These are phyloP conservation scores for Wickerhamiella lipophila DNA, from an alignment of 805 yeast genomes.

Conservation along the genomic window DNA sequence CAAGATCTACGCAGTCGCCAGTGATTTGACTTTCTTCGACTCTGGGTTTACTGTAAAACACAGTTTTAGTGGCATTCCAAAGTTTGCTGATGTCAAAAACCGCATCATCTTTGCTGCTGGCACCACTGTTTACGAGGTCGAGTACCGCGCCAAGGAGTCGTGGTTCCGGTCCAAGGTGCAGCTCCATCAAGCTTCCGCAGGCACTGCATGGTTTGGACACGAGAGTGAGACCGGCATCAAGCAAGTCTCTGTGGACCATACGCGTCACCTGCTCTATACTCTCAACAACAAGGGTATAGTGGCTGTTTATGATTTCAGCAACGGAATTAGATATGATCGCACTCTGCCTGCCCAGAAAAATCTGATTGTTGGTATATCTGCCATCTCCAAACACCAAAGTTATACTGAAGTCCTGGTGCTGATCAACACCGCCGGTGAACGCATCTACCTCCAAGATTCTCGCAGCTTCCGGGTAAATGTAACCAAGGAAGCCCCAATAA, in stretches of 20 bases:
- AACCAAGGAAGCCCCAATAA: not conserved
- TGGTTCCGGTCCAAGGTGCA: constrained; percentile 76
- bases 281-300: constrained; percentile 26
- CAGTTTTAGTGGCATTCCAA: constrained; percentile 14
- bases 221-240: constrained; percentile 41
- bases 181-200: constrained; percentile 19
- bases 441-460: constrained; percentile 17
- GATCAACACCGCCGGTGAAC: constrained; percentile 17
- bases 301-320: not conserved
- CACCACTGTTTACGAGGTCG: constrained; percentile 69
- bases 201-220: constrained; percentile 22
- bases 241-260: constrained; percentile 60
- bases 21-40: constrained; percentile 57
- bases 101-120: constrained; percentile 85
- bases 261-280: constrained; percentile 66
- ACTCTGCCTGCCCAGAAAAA: not conserved
- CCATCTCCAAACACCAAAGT: constrained; percentile 10
- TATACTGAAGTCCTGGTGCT: constrained; percentile 16
- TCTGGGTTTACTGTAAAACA: constrained; percentile 73
- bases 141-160: constrained; percentile 67
- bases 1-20: constrained; percentile 61
- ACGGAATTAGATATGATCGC: constrained; percentile 7
- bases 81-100: constrained; percentile 48
- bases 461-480: not conserved
- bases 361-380: constrained; percentile 16